Base-by-base conservation (phyloP, 1,284 basidiomycete genomes). In the Cutaneotrichosporon arboriforme region DNA sequence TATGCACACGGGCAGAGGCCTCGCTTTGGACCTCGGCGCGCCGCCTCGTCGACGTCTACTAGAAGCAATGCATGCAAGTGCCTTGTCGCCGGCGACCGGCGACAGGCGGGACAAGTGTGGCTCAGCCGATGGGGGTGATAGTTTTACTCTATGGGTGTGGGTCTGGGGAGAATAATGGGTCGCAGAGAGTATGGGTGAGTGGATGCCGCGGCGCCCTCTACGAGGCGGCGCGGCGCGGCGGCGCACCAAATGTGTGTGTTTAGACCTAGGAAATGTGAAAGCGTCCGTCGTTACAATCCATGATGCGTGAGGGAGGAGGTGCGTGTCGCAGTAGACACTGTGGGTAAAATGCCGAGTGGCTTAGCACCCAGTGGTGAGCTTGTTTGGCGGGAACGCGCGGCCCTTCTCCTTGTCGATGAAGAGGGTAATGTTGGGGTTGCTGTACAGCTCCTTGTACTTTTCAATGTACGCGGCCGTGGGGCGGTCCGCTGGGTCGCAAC, bases 361-460 rank as follows among this genome's bases (percentile, higher is more conserved):
- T 14, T 45, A 51, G 20, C 43, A 38, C 5, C 26, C 37, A 2
- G 23, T 43, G 13, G 14, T 39, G 41, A 53, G 43, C 43, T 35
- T 33, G 53, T 54, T 54, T 4, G 8, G 40, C 13, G 53, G 53
- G 42, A 39, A 54, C 14, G 12, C 20, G 17, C 43, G 43, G 9
- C 43, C 43, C 18, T 46, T 21, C 13, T 31, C 26, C 12, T 43
- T 23, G n/a, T 47, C 39, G 15, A 22, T 31, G 72, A 72, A 77
- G 7, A 69, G 72, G 2, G 76, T 76, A 20, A 70, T 46, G 55
- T 76, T 76, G n/a, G 73, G 57, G 58, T 76, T 72, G 55, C 51
- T 63, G 55, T 74, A 76, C 12, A 64, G 61, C 21, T 69, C 58
- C 4, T 47, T 35, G 54, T 73, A 66, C 20, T 57, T 59, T 17